phyloP scores from a whole-genome alignment of 2,329 filamentous ascomycete species.

The Fusarium secorum region DNA sequence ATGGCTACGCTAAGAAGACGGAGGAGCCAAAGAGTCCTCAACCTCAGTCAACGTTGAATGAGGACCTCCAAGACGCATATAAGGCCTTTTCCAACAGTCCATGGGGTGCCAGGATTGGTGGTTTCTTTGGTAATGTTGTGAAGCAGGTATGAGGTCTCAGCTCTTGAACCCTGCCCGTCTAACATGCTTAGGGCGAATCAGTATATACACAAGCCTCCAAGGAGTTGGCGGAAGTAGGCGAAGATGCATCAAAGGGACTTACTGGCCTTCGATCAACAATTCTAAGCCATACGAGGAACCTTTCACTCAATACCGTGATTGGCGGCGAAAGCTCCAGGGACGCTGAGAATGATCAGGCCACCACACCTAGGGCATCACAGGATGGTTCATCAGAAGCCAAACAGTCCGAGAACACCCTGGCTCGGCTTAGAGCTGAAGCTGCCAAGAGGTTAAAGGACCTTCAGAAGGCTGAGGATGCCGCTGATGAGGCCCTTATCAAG shows the following conservation, averaged over 20 bases:
- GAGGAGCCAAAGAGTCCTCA: conserved; percentile 57
- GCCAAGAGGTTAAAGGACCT: conserved; percentile 87
- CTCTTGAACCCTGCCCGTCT: conserved; percentile 13
- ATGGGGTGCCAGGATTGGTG: conserved; percentile 89
- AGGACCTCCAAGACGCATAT: conserved; percentile 94
- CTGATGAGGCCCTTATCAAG: conserved; percentile 90
- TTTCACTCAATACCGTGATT: conserved; percentile 67
- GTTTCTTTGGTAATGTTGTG: conserved; percentile 88
- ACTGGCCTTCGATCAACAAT: conserved; percentile 73
- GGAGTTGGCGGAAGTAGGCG: conserved; percentile 80
- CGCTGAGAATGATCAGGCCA: conserved; percentile 52
- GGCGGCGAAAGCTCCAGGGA: conserved; percentile 44
- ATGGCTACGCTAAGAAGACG: conserved; percentile 66
- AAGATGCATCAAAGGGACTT: conserved; percentile 83
- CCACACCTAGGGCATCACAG: conserved; percentile 56
- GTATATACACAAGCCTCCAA: conserved; percentile 87
- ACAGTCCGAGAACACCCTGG: conserved; percentile 71
- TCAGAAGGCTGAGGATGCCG: conserved; percentile 91
- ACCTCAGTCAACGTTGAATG: conserved; percentile 71
- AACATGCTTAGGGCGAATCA: conserved; percentile 69
- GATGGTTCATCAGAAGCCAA: conserved; percentile 53
- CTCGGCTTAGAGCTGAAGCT: conserved; percentile 78
- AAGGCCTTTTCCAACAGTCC: conserved; percentile 89
- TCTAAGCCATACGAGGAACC: conserved; percentile 74
- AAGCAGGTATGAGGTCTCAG: conserved; percentile 72